Percentiles rank a stretch among this genome's conserved stretches.
These are phyloP conservation scores for Leccinum incarnatum DNA, from an alignment of 768 basidiomycete genomes.

Conservation along the genomic window DNA sequence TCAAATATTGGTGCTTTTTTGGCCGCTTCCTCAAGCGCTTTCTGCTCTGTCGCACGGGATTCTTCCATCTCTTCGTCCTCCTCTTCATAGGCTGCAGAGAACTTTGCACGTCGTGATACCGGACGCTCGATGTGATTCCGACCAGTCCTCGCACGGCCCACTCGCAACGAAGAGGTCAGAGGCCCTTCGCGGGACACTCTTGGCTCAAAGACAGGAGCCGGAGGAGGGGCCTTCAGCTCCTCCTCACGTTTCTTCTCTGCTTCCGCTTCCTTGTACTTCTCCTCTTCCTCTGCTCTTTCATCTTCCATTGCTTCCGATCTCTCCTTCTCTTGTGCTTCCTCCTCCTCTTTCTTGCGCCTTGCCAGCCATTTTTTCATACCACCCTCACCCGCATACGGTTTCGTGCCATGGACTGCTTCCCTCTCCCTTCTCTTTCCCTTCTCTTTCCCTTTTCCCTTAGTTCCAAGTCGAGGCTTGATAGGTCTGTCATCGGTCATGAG, in stretches of 20 bases:
- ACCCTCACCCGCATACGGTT: slow-evolving; percentile 77
- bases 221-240: slow-evolving; percentile 15
- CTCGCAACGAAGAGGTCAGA: slow-evolving; percentile 54
- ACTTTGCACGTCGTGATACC: slow-evolving; percentile 47
- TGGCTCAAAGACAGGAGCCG: slow-evolving; percentile 21
- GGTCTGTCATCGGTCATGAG: slow-evolving; percentile 63
- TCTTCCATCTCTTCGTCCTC: slow-evolving; percentile 44
- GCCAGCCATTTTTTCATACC: slow-evolving; percentile 77
- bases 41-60: slow-evolving; percentile 42
- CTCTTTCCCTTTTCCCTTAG: slow-evolving; percentile 36
- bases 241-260: slow-evolving; percentile 17
- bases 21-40: slow-evolving; percentile 52
- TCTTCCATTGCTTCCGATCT: slow-evolving; percentile 35
- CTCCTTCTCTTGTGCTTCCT: slow-evolving; percentile 41
- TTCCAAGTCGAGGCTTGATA: slow-evolving; percentile 47
- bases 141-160: slow-evolving; percentile 56
- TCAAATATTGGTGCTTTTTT: slow-evolving; percentile 57
- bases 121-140: slow-evolving; percentile 65
- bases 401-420: slow-evolving; percentile 49
- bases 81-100: slow-evolving; percentile 63
- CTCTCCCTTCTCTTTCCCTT: slow-evolving; percentile 36
- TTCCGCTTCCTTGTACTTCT: slow-evolving; percentile 19
- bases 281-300: slow-evolving; percentile 31
- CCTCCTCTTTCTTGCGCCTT: slow-evolving; percentile 55
- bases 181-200: slow-evolving; percentile 19